These are phyloP conservation scores for Adiantum capillusveneris DNA, from an alignment of 75 land plant species.

Conservation along the genomic window DNA sequence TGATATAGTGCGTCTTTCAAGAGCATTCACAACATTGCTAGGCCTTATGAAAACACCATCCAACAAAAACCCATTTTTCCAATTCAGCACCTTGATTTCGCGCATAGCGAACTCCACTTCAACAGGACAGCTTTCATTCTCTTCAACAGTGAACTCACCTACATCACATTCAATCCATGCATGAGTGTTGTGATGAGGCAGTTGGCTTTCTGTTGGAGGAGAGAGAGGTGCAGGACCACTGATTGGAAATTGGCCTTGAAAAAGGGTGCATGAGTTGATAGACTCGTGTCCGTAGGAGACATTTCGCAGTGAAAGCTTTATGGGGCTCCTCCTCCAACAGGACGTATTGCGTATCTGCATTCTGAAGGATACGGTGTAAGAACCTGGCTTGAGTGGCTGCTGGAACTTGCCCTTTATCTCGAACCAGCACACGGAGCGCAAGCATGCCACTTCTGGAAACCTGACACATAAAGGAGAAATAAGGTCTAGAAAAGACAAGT, in stretches of 20 bases:
- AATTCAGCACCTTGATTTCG: neutral
- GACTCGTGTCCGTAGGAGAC: conserved; percentile 1
- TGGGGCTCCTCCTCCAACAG: conserved; percentile 1
- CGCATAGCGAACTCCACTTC: conserved; percentile 13
- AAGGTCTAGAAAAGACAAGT: too few relatives aligned
- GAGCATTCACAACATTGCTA: neutral
- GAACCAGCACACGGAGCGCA: conserved; percentile 26
- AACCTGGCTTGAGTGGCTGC: conserved; percentile 12
- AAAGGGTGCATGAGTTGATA: neutral
- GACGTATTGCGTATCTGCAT: neutral
- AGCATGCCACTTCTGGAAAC: conserved; percentile 19
- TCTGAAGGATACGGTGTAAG: conserved; percentile 22
- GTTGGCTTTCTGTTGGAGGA: neutral
- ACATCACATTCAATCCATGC: conserved; percentile 19
- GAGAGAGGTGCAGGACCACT: neutral
- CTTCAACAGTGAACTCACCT: conserved; percentile 13
- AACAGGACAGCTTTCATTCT: conserved; percentile 4
- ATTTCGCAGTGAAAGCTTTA: neutral
- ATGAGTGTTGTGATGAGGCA: neutral
- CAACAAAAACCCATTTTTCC: conserved; percentile 15
- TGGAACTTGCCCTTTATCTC: conserved; percentile 9
- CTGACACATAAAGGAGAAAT: too few relatives aligned
- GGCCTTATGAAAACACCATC: conserved; percentile 22
- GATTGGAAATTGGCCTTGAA: neutral
- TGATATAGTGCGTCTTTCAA: too few relatives aligned